Evolutionary conservation across 441 rosid genomes (phyloP), one percentile per base, ranked within the genome.

Genomic region (Croton laevigatus): DNA sequence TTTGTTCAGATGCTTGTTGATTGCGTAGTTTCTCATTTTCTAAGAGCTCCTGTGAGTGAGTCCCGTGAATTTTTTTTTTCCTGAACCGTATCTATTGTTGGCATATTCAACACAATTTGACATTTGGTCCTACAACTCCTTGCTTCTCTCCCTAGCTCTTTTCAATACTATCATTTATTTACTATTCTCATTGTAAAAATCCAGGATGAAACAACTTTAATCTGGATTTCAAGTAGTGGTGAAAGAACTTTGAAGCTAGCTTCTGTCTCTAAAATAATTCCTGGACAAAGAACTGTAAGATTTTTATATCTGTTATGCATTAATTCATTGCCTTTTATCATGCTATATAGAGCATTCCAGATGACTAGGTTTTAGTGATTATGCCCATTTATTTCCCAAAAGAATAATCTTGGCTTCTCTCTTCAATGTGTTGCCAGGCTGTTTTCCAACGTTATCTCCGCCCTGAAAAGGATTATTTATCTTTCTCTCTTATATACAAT

Each of bases 211-310:
- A 78, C 94, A 75, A 86, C 89, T 81, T 89, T 94, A 84, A 89
- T 90, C 71, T 92, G 98, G 99, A 83, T 84, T 74, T 92, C 97
- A 59, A 88, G 84, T 79, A 86, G 86, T 22, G 97, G 89, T 36
- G 99, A 90, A 79, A 88, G 87, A 81, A 87, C 86, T 72, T 84
- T 94, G 85, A 94, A 94, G 84, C 80, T 91, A 80, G 82, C 97
- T 12, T 83, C 88, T 63, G 90, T 92, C 63, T 87, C 90, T 73
- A 92, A 81, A 84, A 88, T 92, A 73, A 83, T 90, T 80, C 97
- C 97, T 68, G 97, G 98, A 79, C 98, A 94, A 82, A 81, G 97
- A 94, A 94, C 97, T 84, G 98, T 94, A 83, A 86, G 81, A 69
- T 83, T 76, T 78, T 73, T 69, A 8, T 71, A 20, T 72, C 23